Evolutionary conservation across 1,139 yeast species (phyloP).

Genomic region (Protomyces lactucae-debilis): DNA sequence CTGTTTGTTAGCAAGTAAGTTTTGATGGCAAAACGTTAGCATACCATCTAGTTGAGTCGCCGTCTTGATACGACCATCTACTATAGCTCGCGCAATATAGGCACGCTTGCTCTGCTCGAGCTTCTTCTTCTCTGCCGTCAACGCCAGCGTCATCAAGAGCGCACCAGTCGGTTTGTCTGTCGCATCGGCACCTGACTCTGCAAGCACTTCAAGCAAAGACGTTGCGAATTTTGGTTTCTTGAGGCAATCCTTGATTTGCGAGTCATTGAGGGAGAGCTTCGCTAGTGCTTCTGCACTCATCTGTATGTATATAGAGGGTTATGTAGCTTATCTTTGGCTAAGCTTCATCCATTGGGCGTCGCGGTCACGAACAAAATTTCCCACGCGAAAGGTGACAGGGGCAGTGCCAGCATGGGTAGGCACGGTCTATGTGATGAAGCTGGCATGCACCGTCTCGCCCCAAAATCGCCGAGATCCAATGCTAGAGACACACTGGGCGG

Average conservation of each 20-base stretch:
- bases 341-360: too few relatives aligned
- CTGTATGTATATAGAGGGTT: too few relatives aligned
- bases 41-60: conserved; percentile 13
- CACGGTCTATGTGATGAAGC: neutral
- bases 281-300: conserved; percentile 29
- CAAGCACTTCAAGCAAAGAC: conserved; percentile 58
- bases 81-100: conserved; percentile 36
- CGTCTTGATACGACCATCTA: conserved; percentile 1
- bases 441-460: neutral
- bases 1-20: neutral
- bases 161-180: conserved; percentile 52
- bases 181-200: conserved; percentile 41
- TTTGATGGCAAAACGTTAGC: neutral
- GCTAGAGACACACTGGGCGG: neutral
- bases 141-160: conserved; percentile 71
- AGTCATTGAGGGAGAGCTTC: conserved; percentile 45
- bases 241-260: conserved; percentile 64
- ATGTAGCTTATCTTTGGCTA: too few relatives aligned
- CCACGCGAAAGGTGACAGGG: too few relatives aligned
- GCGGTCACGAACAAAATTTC: too few relatives aligned
- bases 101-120: conserved; percentile 76
- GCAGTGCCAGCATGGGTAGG: too few relatives aligned
- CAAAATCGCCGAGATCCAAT: neutral
- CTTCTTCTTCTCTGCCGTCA: conserved; percentile 63
- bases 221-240: conserved; percentile 80